These are phyloP conservation scores for Liriodendron chinense DNA, from an alignment of 164 flowering plant species.

Conservation along the genomic window DNA sequence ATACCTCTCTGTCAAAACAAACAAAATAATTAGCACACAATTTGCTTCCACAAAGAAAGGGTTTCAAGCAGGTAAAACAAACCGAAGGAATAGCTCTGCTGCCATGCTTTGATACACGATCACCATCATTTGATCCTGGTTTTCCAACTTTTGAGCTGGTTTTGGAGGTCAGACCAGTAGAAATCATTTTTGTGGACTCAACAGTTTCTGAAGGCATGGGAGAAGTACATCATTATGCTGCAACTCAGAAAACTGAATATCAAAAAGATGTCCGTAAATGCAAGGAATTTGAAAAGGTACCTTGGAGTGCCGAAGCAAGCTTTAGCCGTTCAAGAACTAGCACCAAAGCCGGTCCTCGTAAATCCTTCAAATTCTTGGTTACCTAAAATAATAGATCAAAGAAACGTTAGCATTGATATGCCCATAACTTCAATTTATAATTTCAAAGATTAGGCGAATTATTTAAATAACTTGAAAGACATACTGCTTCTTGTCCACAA, in stretches of 20 bases:
- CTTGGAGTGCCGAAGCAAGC: conserved; percentile 60
- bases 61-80: conserved; percentile 23
- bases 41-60: background rate
- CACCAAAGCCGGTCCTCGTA: conserved; percentile 79
- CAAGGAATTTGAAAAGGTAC: conserved; percentile 26
- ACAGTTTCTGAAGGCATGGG: conserved; percentile 40
- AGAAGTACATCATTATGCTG: background rate
- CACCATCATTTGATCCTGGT: conserved; percentile 49
- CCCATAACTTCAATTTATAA: background rate
- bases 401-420: background rate
- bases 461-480: conserved; percentile 7
- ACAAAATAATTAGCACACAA: conserved; percentile 8
- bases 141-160: conserved; percentile 49
- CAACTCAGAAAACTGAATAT: background rate
- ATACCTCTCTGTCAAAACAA: conserved; percentile 45
- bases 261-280: background rate
- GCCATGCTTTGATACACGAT: conserved; percentile 56
- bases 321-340: conserved; percentile 69
- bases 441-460: background rate
- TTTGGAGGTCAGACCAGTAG: conserved; percentile 47
- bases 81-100: conserved; percentile 56
- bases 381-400: conserved; percentile 38
- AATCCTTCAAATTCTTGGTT: conserved; percentile 65
- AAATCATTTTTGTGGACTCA: conserved; percentile 46
- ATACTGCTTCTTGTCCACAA: conserved; percentile 75